phyloP scores from a whole-genome alignment of 2,329 filamentous ascomycete genomes.

The Huntiella decipiens region DNA sequence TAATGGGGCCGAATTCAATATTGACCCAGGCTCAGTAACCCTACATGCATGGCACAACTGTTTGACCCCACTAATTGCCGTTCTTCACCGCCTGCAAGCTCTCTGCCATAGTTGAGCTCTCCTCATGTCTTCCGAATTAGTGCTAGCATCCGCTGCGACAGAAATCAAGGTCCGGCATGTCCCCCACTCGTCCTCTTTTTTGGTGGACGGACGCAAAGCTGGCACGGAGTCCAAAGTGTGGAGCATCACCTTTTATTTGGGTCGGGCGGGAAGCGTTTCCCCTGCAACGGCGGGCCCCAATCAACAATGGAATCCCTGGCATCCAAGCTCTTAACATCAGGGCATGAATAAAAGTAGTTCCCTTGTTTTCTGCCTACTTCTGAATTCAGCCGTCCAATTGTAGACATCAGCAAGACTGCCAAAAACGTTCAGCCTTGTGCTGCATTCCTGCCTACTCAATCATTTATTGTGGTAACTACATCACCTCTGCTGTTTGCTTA shows the following conservation, averaged over 20 bases:
- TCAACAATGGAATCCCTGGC: constrained; percentile 4
- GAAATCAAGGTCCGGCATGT: too few species aligned
- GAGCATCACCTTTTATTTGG: not conserved
- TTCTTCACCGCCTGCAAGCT: not conserved
- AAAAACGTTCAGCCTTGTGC: constrained; percentile 9
- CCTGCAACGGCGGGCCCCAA: constrained; percentile 7
- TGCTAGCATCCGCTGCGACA: not conserved
- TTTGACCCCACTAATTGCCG: constrained; percentile 1
- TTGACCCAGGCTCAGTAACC: not conserved
- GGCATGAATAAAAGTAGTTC: not conserved
- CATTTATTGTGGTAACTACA: constrained; percentile 1
- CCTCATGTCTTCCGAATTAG: not conserved
- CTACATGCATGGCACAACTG: not conserved
- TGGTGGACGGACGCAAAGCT: too few species aligned
- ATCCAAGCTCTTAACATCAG: not conserved
- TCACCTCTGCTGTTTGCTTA: constrained; percentile 1
- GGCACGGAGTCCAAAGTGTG: too few species aligned
- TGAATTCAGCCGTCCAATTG: constrained; percentile 1
- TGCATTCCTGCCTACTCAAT: not conserved
- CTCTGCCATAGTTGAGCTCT: not conserved
- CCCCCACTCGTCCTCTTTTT: too few species aligned
- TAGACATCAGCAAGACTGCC: constrained; percentile 4
- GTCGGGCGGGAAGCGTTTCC: constrained; percentile 3
- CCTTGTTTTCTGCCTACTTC: constrained; percentile 2
- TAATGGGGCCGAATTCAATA: too few species aligned